Conservation (phyloP, 2,329 filamentous ascomycete species). For the Xylaria hypoxylon region DNA sequence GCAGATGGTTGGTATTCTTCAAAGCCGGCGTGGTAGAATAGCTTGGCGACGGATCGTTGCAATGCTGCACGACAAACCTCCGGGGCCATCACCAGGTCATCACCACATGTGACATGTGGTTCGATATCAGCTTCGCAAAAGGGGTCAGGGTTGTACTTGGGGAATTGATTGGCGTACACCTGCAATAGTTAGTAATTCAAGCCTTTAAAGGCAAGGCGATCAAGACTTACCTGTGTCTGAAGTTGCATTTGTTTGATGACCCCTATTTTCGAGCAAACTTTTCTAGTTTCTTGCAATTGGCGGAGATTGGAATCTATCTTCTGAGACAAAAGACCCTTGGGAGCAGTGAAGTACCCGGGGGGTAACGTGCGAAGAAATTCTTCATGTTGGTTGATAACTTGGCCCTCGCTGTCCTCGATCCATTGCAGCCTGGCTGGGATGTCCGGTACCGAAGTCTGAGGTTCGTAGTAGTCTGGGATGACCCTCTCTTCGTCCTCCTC, state of each 20-base stretch:
- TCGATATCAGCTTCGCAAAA: constrained; percentile 89
- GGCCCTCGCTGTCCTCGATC: constrained; percentile 89
- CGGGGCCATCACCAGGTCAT: constrained; percentile 87
- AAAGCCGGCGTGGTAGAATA: constrained; percentile 96
- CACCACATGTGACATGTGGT: constrained; percentile 88
- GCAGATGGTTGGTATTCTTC: constrained; percentile 97
- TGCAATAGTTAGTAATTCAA: constrained; percentile 54
- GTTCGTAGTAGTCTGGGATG: constrained; percentile 94
- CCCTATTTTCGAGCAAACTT: constrained; percentile 94
- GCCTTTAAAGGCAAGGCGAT: constrained; percentile 11
- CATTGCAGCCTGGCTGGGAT: constrained; percentile 82
- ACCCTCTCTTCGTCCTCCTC: constrained; percentile 86
- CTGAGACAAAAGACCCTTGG: constrained; percentile 77
- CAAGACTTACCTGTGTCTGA: constrained; percentile 81
- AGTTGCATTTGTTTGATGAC: constrained; percentile 99
- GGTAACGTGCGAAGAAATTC: constrained; percentile 85
- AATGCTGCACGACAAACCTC: constrained; percentile 85
- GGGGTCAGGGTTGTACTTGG: constrained; percentile 91
- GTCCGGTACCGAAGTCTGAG: constrained; percentile 86
- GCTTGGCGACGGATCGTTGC: constrained; percentile 90
- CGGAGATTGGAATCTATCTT: constrained; percentile 91
- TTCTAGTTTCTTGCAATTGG: constrained; percentile 96
- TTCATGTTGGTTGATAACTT: constrained; percentile 88
- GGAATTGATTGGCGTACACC: constrained; percentile 98
- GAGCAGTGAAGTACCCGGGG: constrained; percentile 78